Evolutionary conservation across 2,329 filamentous ascomycete genomes (phyloP), one percentile per base, ranked within the genome.

Genomic region (Aspergillus fijiensis): DNA sequence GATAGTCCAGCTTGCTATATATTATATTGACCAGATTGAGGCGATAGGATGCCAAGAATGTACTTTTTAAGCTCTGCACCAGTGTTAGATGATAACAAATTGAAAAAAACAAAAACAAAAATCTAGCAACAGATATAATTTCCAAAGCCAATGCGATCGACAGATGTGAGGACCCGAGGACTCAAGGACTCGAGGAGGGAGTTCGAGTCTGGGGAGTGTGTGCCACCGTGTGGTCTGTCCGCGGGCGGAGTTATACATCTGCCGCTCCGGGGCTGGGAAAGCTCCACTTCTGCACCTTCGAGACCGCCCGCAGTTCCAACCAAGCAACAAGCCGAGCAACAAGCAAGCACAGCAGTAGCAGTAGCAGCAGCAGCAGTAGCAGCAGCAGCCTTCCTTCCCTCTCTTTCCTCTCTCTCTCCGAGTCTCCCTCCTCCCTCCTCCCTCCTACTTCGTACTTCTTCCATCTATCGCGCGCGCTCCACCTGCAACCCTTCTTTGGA

Each of bases 381-480:
- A 42, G 39, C 35, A 59, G 59, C 53, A 58, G 29, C 65, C 68
- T 59, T 61, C 59, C 19, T 31, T 55, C 52, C 39, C 33, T 55
- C 52, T 55, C 39, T 42, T 27, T 27, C 27, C 39, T 42, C 39
- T 42, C 39, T 60, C 59, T n/a, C 19, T 55, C 39, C 45, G 27
- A 27, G 27, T 27, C 33, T n/a, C 6, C 16, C 39, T 42, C 16
- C 39, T 42, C 39, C 16, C 39, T 42, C 21, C 21, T 21, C 21
- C 21, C 39, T 4, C 60, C 61, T 54, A 61, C 62, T 27, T 27
- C 27, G 27, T 55, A 55, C 55, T 63, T 63, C 59, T 59, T 45
- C 57, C 58, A 54, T 55, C 63, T 58, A 58, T 65, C 53, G 60
- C 58, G 59, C 62, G 61, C 66, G 60, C 58, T 62, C 62, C 62